Conservation (phyloP, 306 rosid species). For the Pyrus pyrifolia region DNA sequence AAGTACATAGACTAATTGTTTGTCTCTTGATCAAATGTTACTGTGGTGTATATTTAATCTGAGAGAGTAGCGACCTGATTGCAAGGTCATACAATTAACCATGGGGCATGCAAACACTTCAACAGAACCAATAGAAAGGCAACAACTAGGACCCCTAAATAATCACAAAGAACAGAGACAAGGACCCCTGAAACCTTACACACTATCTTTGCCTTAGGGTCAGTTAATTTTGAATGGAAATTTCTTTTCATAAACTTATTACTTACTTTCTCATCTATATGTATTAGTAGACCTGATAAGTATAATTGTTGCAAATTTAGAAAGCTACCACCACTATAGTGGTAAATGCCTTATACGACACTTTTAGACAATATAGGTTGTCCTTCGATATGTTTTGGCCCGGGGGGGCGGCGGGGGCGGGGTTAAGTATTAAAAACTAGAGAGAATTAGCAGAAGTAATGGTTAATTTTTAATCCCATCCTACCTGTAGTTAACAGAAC, state of each 20-base stretch:
- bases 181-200: background rate
- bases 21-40: no score
- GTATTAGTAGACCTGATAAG: background rate
- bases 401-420: no score
- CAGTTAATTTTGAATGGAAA: background rate
- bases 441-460: background rate
- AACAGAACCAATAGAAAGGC: background rate
- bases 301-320: background rate
- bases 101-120: background rate
- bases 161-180: no score
- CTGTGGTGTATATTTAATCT: no score
- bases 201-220: no score
- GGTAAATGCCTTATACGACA: background rate
- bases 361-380: background rate
- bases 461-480: background rate
- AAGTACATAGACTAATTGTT: no score
- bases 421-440: background rate
- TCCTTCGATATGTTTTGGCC: background rate
- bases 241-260: background rate
- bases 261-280: background rate
- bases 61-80: no score
- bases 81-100: no score
- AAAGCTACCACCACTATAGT: background rate
- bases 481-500: conserved; percentile 69
- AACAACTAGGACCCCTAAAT: background rate